Conservation (phyloP, 2,329 filamentous ascomycete species). For the Colletotrichum australisinense region DNA sequence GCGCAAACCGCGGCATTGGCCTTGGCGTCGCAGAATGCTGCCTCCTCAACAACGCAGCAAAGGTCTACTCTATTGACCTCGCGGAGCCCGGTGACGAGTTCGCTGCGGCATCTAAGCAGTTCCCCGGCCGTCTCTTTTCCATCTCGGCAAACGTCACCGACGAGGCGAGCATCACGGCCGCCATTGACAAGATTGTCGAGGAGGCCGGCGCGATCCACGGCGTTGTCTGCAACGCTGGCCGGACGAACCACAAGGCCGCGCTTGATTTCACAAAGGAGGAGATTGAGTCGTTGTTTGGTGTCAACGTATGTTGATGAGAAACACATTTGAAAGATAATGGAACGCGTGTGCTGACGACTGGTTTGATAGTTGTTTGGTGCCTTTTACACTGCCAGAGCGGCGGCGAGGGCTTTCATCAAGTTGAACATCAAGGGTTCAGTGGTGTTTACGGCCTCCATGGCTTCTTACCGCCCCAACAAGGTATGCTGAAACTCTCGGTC, state of each 20-base stretch:
- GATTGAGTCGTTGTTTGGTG: constrained; percentile 42
- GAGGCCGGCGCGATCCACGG: constrained; percentile 58
- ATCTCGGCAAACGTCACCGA: constrained; percentile 59
- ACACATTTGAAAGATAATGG: no score
- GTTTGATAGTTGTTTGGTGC: constrained; percentile 52
- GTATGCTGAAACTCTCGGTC: constrained; percentile 23
- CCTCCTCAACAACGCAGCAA: constrained; percentile 54
- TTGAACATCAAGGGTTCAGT: constrained; percentile 49
- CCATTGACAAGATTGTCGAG: constrained; percentile 55
- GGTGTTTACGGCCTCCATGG: constrained; percentile 61
- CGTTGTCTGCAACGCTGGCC: constrained; percentile 62
- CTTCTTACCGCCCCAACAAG: constrained; percentile 59
- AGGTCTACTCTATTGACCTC: constrained; percentile 50
- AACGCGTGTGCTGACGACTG: neutral
- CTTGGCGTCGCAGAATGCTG: constrained; percentile 60
- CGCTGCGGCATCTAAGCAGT: constrained; percentile 38
- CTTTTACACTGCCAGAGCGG: constrained; percentile 59
- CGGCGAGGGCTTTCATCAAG: constrained; percentile 54
- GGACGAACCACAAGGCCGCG: constrained; percentile 63
- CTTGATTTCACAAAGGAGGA: constrained; percentile 52
- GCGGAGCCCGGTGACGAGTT: constrained; percentile 42
- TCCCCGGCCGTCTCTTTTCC: constrained; percentile 52
- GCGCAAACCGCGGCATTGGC: constrained; percentile 57
- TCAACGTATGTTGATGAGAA: constrained; percentile 28
- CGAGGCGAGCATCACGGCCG: constrained; percentile 55